These are phyloP conservation scores for Cercospora sp. DNA, from an alignment of 2,329 filamentous ascomycete genomes.

Conservation along the genomic window DNA sequence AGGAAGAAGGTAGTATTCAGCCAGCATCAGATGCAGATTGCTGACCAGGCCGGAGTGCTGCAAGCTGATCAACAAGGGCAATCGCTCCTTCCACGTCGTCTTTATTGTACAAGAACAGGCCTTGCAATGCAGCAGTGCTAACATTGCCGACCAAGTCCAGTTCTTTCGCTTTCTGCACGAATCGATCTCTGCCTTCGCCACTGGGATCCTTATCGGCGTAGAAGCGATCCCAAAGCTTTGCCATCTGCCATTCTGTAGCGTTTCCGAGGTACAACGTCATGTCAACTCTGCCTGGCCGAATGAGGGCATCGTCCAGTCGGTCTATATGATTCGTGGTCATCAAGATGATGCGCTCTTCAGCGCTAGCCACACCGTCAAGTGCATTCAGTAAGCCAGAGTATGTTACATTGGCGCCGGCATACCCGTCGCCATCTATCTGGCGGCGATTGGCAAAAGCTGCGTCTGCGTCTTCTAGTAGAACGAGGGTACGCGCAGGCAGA, in stretches of 20 bases:
- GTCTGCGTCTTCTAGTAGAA: conserved; percentile 87
- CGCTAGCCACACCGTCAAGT: conserved; percentile 84
- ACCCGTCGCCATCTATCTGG: conserved; percentile 76
- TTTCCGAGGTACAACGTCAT: conserved; percentile 89
- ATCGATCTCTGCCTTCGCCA: conserved; percentile 63
- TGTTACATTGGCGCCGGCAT: conserved; percentile 83
- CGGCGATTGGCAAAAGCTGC: conserved; percentile 83
- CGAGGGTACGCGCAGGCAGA: conserved; percentile 76
- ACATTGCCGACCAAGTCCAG: conserved; percentile 70
- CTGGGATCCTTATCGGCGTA: conserved; percentile 77
- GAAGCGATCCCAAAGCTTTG: conserved; percentile 89
- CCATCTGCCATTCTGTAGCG: conserved; percentile 81
- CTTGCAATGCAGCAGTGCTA: conserved; percentile 90
- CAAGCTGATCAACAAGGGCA: conserved; percentile 38
- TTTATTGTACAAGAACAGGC: conserved; percentile 94
- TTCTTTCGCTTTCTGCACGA: conserved; percentile 68
- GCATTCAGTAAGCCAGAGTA: conserved; percentile 80
- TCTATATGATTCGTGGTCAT: conserved; percentile 94
- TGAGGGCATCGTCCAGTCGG: conserved; percentile 80
- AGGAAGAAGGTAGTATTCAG: background rate
- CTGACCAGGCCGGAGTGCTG: conserved; percentile 14
- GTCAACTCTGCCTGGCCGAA: conserved; percentile 88
- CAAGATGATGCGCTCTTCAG: conserved; percentile 91
- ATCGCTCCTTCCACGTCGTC: conserved; percentile 85
- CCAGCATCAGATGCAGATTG: background rate